Percentiles rank a stretch among this genome's conserved stretches.
Evolutionary conservation across 2,329 filamentous ascomycete species (phyloP).

Genomic region (Plenodomus lindquistii): DNA sequence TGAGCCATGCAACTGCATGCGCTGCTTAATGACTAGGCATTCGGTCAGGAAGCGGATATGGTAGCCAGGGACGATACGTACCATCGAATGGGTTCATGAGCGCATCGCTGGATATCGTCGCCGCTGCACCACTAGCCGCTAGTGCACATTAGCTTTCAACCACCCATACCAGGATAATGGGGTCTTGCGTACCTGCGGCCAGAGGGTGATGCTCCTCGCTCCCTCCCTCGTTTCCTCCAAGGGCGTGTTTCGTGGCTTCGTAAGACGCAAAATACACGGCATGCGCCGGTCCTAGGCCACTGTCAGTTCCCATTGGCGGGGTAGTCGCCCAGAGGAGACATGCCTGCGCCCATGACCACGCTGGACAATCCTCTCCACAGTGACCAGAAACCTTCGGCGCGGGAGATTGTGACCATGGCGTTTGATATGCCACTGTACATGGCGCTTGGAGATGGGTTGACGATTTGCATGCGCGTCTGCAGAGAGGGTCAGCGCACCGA

Average conservation of each 20-base stretch:
- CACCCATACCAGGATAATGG: not conserved
- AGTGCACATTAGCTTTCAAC: conserved; percentile 41
- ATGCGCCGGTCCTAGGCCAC: conserved; percentile 78
- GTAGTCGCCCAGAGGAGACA: conserved; percentile 18
- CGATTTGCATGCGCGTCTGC: conserved; percentile 96
- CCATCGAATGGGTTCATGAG: conserved; percentile 99
- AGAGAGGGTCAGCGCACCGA: conserved; percentile 24
- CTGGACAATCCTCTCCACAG: conserved; percentile 97
- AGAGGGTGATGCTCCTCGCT: conserved; percentile 89
- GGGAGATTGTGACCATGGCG: conserved; percentile 89
- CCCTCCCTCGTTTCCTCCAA: conserved; percentile 86
- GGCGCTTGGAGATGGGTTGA: conserved; percentile 78
- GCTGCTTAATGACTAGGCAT: conserved; percentile 91
- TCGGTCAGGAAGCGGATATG: conserved; percentile 6
- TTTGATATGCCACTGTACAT: conserved; percentile 90
- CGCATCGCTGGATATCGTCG: conserved; percentile 95
- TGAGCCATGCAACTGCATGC: conserved; percentile 98
- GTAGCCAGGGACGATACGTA: conserved; percentile 49
- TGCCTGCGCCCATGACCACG: conserved; percentile 91
- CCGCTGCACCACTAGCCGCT: conserved; percentile 92
- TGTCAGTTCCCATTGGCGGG: conserved; percentile 26
- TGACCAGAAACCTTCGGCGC: conserved; percentile 84
- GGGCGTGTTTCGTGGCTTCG: conserved; percentile 93
- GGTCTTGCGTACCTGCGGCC: conserved; percentile 71
- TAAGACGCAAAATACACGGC: conserved; percentile 99